Evolutionary conservation across 2,329 filamentous ascomycete genomes (phyloP).

Genomic region (Aspergillus sp.): DNA sequence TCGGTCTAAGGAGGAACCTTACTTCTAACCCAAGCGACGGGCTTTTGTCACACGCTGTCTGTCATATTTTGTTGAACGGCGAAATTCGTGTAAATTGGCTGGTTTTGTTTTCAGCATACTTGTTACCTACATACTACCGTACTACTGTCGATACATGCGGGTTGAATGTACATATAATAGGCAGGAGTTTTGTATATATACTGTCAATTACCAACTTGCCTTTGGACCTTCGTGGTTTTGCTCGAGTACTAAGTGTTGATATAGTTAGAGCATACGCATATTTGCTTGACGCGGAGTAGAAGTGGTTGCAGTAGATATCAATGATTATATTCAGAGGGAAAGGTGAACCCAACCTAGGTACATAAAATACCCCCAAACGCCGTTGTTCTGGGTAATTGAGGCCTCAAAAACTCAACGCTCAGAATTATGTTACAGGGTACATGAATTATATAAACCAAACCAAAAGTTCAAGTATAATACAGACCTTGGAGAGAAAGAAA

Average conservation of each 20-base stretch:
- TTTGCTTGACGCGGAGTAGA: not conserved
- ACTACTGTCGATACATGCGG: slow-evolving; percentile 4
- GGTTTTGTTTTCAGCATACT: slow-evolving; percentile 10
- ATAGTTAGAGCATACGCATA: no score
- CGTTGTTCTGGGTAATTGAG: not conserved
- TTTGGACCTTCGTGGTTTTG: no score
- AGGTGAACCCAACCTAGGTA: not conserved
- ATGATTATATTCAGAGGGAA: not conserved
- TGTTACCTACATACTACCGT: not conserved
- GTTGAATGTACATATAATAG: slow-evolving; percentile 6
- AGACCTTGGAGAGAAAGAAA: not conserved
- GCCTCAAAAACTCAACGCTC: not conserved
- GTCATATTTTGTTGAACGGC: not conserved
- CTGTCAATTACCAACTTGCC: not conserved
- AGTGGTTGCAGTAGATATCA: not conserved
- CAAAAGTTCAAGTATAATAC: not conserved
- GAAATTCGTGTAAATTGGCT: not conserved
- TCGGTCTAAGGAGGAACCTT: not conserved
- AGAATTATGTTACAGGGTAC: not conserved
- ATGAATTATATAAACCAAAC: not conserved
- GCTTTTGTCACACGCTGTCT: slow-evolving; percentile 2
- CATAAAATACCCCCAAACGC: not conserved
- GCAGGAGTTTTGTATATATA: slow-evolving; percentile 1
- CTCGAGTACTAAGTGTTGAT: no score
- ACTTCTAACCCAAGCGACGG: not conserved